Conservation (phyloP, 306 rosid genomes). For the Purshia tridentata region DNA sequence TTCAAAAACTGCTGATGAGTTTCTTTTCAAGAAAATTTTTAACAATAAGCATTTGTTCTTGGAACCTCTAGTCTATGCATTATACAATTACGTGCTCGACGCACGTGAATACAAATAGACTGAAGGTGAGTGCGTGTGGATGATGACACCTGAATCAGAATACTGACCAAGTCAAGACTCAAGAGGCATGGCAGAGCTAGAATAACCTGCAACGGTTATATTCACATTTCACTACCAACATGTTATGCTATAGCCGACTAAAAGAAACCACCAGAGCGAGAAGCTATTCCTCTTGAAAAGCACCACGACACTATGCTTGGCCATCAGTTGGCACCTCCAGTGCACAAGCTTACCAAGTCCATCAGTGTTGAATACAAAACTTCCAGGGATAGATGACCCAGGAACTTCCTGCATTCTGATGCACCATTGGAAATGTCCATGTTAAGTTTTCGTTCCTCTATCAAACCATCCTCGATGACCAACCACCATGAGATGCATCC, state of each 20-base stretch:
- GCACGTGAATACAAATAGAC: too few relatives aligned
- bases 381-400: slow-evolving; percentile 80
- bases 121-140: too few relatives aligned
- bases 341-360: slow-evolving; percentile 77
- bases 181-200: background rate
- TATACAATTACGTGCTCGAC: too few relatives aligned
- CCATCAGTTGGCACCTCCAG: slow-evolving; percentile 54
- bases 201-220: background rate
- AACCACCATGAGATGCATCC: slow-evolving; percentile 94
- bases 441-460: slow-evolving; percentile 65
- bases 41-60: too few relatives aligned
- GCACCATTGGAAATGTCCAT: slow-evolving; percentile 47
- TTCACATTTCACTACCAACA: background rate
- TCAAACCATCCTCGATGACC: slow-evolving; percentile 66
- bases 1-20: too few relatives aligned
- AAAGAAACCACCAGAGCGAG: background rate
- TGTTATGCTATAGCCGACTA: background rate
- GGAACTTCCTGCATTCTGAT: slow-evolving; percentile 65
- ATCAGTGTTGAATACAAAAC: slow-evolving; percentile 72
- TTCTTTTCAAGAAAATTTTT: too few relatives aligned
- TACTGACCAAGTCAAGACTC: background rate
- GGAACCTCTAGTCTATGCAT: too few relatives aligned
- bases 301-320: background rate
- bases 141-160: background rate
- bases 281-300: background rate